These are phyloP conservation scores for Sanghuangporus sanghuang DNA, from an alignment of 1,284 basidiomycete species.

Conservation along the genomic window DNA sequence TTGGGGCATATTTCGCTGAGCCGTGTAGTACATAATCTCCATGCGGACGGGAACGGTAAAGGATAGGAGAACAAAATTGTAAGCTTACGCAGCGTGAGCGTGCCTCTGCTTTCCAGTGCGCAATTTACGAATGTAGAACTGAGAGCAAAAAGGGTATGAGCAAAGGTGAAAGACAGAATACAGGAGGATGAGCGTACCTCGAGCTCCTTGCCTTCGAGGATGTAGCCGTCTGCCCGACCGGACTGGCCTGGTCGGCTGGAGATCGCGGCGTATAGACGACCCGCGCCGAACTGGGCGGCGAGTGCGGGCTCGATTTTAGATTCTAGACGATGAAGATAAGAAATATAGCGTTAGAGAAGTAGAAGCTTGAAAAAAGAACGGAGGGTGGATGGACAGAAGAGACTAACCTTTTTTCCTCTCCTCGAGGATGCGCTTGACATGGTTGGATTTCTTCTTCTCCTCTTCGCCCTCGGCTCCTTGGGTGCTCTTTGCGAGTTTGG, in stretches of 20 bases:
- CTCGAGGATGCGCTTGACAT: conserved; percentile 79
- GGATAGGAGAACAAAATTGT: neutral
- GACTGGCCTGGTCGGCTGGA: conserved; percentile 92
- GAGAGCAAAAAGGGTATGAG: conserved; percentile 17
- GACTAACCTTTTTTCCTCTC: conserved; percentile 81
- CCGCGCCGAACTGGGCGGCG: conserved; percentile 82
- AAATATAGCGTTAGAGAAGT: conserved; percentile 16
- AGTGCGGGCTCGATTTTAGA: conserved; percentile 88
- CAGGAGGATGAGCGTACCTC: conserved; percentile 61
- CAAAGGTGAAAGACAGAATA: conserved; percentile 21
- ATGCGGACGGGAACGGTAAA: neutral
- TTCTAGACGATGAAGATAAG: conserved; percentile 37
- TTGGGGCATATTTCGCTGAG: conserved; percentile 8
- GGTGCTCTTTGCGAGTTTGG: conserved; percentile 67
- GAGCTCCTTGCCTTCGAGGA: conserved; percentile 95
- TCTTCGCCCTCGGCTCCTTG: conserved; percentile 42
- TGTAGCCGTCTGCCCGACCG: conserved; percentile 91
- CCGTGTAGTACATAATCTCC: conserved; percentile 5
- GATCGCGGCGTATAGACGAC: conserved; percentile 85
- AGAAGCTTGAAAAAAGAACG: neutral
- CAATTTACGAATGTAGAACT: conserved; percentile 94
- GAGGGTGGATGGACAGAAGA: neutral
- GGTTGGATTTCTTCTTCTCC: conserved; percentile 83
- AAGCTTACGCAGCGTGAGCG: conserved; percentile 45
- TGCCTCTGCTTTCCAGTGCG: conserved; percentile 93